These are phyloP conservation scores for Argentina anserina DNA, from an alignment of 306 rosid species.

Conservation along the genomic window DNA sequence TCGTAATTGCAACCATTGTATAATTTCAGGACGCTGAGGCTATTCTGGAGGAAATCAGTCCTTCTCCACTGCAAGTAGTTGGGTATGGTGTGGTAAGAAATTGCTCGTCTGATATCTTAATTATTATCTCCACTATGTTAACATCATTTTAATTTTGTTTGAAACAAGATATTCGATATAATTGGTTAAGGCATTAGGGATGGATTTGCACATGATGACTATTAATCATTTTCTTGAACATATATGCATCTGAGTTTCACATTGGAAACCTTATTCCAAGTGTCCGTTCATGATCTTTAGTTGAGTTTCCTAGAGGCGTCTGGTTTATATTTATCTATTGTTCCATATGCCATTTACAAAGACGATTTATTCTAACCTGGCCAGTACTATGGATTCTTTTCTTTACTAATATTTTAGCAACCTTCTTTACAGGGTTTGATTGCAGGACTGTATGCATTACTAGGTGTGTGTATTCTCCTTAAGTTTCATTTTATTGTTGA, in stretches of 20 bases:
- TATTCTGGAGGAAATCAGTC: constrained; percentile 67
- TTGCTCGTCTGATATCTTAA: constrained; percentile 17
- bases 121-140: constrained; percentile 17
- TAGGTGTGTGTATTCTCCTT: constrained; percentile 46
- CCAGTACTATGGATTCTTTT: constrained; percentile 21
- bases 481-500: neutral
- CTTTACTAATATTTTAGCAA: constrained; percentile 26
- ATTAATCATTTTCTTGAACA: neutral
- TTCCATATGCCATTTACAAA: neutral
- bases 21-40: constrained; percentile 90
- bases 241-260: neutral
- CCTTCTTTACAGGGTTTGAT: constrained; percentile 60
- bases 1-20: constrained; percentile 21
- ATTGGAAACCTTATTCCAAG: neutral
- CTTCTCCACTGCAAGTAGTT: constrained; percentile 61
- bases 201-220: neutral
- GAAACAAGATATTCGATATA: neutral
- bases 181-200: neutral
- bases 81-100: constrained; percentile 76
- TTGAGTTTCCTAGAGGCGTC: neutral
- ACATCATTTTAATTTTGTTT: constrained; percentile 13
- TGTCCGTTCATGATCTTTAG: neutral
- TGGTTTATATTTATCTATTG: neutral
- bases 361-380: neutral
- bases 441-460: constrained; percentile 55